Base-by-base conservation (phyloP, 78 protist genomes). In the Paulinella micropora region DNA sequence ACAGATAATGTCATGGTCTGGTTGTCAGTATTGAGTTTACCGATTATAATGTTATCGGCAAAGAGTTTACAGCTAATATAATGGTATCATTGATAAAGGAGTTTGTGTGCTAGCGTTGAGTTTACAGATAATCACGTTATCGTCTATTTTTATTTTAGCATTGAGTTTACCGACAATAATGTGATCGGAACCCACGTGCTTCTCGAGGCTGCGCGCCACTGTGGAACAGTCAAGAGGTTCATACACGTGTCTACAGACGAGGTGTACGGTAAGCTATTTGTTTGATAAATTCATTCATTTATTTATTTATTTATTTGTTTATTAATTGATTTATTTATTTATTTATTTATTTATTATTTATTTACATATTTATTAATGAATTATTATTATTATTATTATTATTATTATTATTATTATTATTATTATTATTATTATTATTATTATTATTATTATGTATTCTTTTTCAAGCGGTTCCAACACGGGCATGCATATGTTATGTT, bases 251-350 rank as follows among this genome's bases (percentile, higher is more conserved):
- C 93, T 38, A 96, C 99, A 0, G 99, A 97, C 89, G 99, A 97
- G 90, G 99, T 97, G 32, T 97, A 97, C 90, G 99, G 99, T 23
- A 93, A 90, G 86, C n/a, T n/a, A n/a, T n/a, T n/a, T n/a, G n/a
- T n/a, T n/a, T n/a, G n/a, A n/a, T n/a, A n/a, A n/a, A n/a, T n/a
- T n/a, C n/a, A n/a, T n/a, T n/a, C n/a, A n/a, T n/a, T n/a, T n/a
- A n/a, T n/a, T n/a, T n/a, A n/a, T n/a, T n/a, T n/a, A n/a, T n/a
- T n/a, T n/a, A n/a, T n/a, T n/a, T n/a, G n/a, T n/a, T n/a, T n/a
- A n/a, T n/a, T n/a, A n/a, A n/a, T n/a, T n/a, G n/a, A n/a, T n/a
- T n/a, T n/a, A n/a, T n/a, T n/a, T n/a, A n/a, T n/a, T n/a, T n/a
- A n/a, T n/a, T n/a, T n/a, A n/a, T n/a, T n/a, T n/a, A n/a, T n/a